phyloP scores from a whole-genome alignment of 2,329 filamentous ascomycete species.

The Chaetomiaceae sp. region DNA sequence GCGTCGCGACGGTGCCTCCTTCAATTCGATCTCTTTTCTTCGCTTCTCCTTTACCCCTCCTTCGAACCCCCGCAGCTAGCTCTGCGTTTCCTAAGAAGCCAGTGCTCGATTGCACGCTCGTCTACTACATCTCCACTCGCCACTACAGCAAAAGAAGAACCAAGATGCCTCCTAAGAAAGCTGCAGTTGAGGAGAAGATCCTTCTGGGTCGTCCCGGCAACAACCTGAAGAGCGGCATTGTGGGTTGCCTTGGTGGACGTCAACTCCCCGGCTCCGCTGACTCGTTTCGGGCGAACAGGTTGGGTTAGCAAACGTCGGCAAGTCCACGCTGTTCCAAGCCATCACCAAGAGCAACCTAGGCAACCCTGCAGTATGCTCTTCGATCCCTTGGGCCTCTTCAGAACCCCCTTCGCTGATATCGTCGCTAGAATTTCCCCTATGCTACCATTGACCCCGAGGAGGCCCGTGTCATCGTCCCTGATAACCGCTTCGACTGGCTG shows the following conservation, averaged over 20 bases:
- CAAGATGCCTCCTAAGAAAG: constrained; percentile 94
- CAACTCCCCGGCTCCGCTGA: constrained; percentile 39
- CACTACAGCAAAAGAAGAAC: constrained; percentile 59
- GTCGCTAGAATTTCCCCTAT: constrained; percentile 84
- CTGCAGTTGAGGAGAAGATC: constrained; percentile 88
- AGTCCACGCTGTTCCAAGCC: constrained; percentile 98
- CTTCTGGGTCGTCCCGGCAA: constrained; percentile 94
- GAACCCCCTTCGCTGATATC: constrained; percentile 16
- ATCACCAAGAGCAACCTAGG: constrained; percentile 97
- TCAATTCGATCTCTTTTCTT: constrained; percentile 24
- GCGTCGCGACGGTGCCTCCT: constrained; percentile 22
- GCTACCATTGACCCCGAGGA: constrained; percentile 99
- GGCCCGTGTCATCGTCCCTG: constrained; percentile 92
- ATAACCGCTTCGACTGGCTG: constrained; percentile 94
- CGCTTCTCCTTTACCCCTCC: constrained; percentile 28
- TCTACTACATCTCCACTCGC: constrained; percentile 47
- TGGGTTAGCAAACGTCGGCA: constrained; percentile 97
- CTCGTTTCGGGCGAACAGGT: constrained; percentile 53
- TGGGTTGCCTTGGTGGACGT: constrained; percentile 38
- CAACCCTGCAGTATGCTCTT: constrained; percentile 83
- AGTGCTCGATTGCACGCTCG: constrained; percentile 48
- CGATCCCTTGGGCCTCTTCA: constrained; percentile 20
- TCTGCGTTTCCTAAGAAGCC: constrained; percentile 56
- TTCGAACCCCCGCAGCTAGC: constrained; percentile 55
- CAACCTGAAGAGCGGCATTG: constrained; percentile 98